Percentiles rank a stretch among this genome's conserved stretches.
Conservation (phyloP, 257 asterid species). For the Echium plantagineum region DNA sequence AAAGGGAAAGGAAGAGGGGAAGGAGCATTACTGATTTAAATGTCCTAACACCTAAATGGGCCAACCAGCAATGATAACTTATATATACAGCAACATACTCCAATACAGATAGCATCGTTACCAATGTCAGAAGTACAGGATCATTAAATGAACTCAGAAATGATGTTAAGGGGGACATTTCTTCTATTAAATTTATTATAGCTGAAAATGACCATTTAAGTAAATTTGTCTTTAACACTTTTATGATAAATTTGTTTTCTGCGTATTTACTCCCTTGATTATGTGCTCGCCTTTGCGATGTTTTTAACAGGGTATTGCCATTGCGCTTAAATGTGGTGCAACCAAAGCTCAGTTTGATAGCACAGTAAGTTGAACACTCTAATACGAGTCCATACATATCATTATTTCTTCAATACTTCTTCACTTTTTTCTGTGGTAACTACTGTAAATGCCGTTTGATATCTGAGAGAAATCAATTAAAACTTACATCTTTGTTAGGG, state of each 20-base stretch:
- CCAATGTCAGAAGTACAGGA: too few relatives aligned
- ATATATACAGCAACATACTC: too few relatives aligned
- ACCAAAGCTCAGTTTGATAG: conserved; percentile 91
- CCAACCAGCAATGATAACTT: not conserved
- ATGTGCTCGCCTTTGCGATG: not conserved
- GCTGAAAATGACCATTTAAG: not conserved
- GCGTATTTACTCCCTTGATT: not conserved
- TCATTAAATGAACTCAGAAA: too few relatives aligned
- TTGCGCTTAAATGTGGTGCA: conserved; percentile 97
- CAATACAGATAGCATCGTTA: too few relatives aligned
- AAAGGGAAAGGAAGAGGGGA: too few relatives aligned
- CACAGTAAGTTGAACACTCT: conserved; percentile 44
- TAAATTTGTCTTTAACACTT: not conserved
- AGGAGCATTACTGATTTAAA: not conserved
- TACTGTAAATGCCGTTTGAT: not conserved
- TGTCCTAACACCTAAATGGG: not conserved
- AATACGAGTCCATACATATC: not conserved
- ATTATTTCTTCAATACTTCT: not conserved
- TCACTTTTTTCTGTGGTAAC: not conserved
- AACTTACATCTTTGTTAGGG: too few relatives aligned
- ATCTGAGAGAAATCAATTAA: not conserved
- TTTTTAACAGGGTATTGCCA: conserved; percentile 63
- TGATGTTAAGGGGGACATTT: too few relatives aligned
- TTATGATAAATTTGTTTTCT: too few relatives aligned
- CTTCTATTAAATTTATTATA: too few relatives aligned